phyloP scores from a whole-genome alignment of 805 yeast genomes.

The Jamesozyma piceae region DNA sequence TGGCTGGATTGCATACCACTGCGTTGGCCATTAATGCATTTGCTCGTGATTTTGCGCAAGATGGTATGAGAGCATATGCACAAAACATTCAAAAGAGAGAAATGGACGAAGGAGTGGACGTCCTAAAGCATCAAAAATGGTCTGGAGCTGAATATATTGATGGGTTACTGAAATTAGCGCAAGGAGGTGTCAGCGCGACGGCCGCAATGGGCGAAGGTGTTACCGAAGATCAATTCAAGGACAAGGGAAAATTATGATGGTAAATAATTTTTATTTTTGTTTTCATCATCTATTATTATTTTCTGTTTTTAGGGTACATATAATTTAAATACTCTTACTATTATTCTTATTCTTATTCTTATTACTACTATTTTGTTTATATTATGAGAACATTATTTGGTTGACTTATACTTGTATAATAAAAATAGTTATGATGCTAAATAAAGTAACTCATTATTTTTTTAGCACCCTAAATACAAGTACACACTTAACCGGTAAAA shows the following conservation, averaged over 20 bases:
- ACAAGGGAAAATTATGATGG: conserved; percentile 22
- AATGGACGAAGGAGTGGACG: conserved; percentile 83
- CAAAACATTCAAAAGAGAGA: conserved; percentile 78
- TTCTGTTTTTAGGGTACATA: neutral
- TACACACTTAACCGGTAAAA: too few relatives aligned
- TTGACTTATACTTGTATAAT: too few relatives aligned
- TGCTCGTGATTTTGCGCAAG: conserved; percentile 62
- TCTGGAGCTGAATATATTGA: conserved; percentile 97
- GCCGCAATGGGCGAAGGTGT: conserved; percentile 99
- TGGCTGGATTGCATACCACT: conserved; percentile 94
- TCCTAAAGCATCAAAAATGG: conserved; percentile 97
- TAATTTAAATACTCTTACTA: neutral
- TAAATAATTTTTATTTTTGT: neutral
- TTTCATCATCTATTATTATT: neutral
- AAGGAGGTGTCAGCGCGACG: conserved; percentile 90
- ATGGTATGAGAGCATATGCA: conserved; percentile 96
- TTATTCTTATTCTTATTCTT: neutral
- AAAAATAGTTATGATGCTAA: too few relatives aligned
- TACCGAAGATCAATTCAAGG: conserved; percentile 85
- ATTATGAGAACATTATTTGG: too few relatives aligned
- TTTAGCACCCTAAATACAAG: too few relatives aligned
- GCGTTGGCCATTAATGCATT: conserved; percentile 86
- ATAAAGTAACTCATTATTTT: too few relatives aligned
- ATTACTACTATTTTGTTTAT: too few relatives aligned
- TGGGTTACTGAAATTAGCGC: conserved; percentile 75